Evolutionary conservation across 2,329 filamentous ascomycete species (phyloP).

Genomic region (Botryotinia calthae): DNA sequence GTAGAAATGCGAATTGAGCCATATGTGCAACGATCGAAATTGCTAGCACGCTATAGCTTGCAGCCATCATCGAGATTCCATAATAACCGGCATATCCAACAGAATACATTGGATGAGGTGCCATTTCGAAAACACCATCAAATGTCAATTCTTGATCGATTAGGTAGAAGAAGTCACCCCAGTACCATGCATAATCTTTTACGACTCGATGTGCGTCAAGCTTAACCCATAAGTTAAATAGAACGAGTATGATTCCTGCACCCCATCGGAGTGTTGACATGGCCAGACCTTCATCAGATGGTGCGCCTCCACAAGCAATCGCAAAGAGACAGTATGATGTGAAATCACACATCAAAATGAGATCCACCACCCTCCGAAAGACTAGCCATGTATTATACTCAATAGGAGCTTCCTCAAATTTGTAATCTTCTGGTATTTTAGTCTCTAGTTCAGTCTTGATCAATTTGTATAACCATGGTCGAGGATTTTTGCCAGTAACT

Average conservation of each 20-base stretch:
- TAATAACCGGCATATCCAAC: constrained; percentile 98
- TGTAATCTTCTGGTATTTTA: constrained; percentile 92
- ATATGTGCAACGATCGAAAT: constrained; percentile 95
- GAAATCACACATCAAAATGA: constrained; percentile 99
- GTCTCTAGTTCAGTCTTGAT: constrained; percentile 89
- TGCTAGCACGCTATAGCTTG: constrained; percentile 95
- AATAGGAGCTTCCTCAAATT: constrained; percentile 86
- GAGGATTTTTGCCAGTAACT: constrained; percentile 73
- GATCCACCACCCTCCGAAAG: constrained; percentile 90
- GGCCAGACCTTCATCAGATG: constrained; percentile 65
- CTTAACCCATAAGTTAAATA: constrained; percentile 98
- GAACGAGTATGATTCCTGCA: constrained; percentile 72
- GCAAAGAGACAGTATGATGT: constrained; percentile 95
- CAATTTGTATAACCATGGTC: constrained; percentile 77
- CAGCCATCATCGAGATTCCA: constrained; percentile 95
- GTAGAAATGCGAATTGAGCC: constrained; percentile 89
- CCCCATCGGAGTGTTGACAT: constrained; percentile 75
- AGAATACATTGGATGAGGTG: constrained; percentile 97
- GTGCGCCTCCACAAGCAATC: constrained; percentile 76
- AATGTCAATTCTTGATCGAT: constrained; percentile 98
- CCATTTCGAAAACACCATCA: constrained; percentile 98
- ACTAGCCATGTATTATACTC: constrained; percentile 99
- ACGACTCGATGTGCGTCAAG: constrained; percentile 95
- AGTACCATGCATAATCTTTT: constrained; percentile 99
- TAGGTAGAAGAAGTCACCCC: constrained; percentile 99